phyloP scores from a whole-genome alignment of 208 protist species.

The Leishmania guyanensis region DNA sequence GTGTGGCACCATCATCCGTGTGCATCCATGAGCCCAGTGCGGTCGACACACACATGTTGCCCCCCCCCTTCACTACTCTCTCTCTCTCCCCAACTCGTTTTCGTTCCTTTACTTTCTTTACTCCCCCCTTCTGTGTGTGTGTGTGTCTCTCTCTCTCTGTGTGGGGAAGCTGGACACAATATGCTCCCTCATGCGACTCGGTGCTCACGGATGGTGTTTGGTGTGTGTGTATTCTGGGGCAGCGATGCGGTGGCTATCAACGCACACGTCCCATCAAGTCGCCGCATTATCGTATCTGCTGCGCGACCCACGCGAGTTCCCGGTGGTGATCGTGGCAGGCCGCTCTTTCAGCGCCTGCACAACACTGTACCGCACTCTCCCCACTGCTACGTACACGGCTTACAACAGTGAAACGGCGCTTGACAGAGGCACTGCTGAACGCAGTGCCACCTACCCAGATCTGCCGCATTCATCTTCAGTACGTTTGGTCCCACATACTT shows the following conservation, averaged over 20 bases:
- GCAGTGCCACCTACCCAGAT: neutral
- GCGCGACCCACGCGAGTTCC: slow-evolving; percentile 4
- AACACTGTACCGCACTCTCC: slow-evolving; percentile 27
- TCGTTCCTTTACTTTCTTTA: neutral
- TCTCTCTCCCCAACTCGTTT: neutral
- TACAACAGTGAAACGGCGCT: neutral
- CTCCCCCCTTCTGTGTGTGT: neutral
- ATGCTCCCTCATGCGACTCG: neutral
- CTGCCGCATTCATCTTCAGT: slow-evolving; percentile 1
- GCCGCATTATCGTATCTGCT: slow-evolving; percentile 4
- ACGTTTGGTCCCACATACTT: slow-evolving; percentile 35
- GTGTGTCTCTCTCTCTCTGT: neutral
- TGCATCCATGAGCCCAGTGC: neutral
- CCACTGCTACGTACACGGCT: slow-evolving; percentile 1
- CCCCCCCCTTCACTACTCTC: neutral
- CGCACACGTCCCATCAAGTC: neutral
- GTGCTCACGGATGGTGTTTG: neutral
- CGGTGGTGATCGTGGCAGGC: slow-evolving; percentile 26
- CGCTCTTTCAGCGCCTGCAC: slow-evolving; percentile 11
- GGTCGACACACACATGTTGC: neutral
- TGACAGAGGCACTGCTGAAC: neutral
- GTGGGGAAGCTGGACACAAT: neutral
- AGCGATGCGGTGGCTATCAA: neutral
- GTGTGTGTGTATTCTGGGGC: neutral
- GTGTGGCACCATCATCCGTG: neutral